Evolutionary conservation across 169 alveolate species (phyloP).

Genomic region (Plasmodium adleri): DNA sequence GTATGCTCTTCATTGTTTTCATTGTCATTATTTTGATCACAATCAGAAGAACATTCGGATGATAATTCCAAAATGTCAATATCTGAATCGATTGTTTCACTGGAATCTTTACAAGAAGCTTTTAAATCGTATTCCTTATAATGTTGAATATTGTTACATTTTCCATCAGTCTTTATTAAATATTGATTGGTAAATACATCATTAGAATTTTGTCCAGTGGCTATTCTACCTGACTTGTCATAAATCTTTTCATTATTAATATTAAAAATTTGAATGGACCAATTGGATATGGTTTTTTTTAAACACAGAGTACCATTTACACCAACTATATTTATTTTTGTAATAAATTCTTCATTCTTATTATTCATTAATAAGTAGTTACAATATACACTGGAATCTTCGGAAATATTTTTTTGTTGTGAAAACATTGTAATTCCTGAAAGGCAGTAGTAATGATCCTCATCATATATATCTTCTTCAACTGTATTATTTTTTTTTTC

Average conservation of each 20-base stretch:
- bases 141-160: slow-evolving; percentile 50
- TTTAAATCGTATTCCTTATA: slow-evolving; percentile 45
- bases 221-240: slow-evolving; percentile 71
- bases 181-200: slow-evolving; percentile 70
- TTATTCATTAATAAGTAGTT: slow-evolving; percentile 61
- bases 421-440: slow-evolving; percentile 54
- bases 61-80: slow-evolving; percentile 46
- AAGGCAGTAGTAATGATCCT: slow-evolving; percentile 15
- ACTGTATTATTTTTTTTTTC: not conserved
- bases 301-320: slow-evolving; percentile 35
- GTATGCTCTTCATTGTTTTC: not conserved
- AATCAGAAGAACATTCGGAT: slow-evolving; percentile 9
- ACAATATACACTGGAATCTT: slow-evolving; percentile 20
- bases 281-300: slow-evolving; percentile 67
- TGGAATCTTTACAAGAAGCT: slow-evolving; percentile 22
- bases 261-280: slow-evolving; percentile 56
- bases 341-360: slow-evolving; percentile 59
- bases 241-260: slow-evolving; percentile 9
- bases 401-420: slow-evolving; percentile 8
- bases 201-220: slow-evolving; percentile 71
- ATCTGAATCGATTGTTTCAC: slow-evolving; percentile 65
- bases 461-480: not conserved
- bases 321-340: slow-evolving; percentile 62
- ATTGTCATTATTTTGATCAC: slow-evolving; percentile 2
- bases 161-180: slow-evolving; percentile 71